Evolutionary conservation across 768 basidiomycete species (phyloP).

Genomic region (Lanmaoa pseudosensibilis): DNA sequence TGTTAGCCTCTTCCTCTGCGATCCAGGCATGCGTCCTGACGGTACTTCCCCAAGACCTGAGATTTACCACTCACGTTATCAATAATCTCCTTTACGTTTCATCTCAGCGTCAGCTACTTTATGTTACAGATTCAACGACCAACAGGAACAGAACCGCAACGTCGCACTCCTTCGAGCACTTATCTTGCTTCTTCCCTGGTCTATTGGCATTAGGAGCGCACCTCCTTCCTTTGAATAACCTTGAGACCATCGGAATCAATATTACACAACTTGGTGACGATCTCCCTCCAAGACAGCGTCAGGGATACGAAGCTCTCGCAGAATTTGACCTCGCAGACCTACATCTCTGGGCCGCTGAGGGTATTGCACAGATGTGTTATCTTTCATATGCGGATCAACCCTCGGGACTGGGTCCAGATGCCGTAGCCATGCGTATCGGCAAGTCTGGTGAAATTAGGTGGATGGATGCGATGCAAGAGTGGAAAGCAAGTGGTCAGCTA

Average conservation of each 20-base stretch:
- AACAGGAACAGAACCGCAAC: conserved; percentile 34
- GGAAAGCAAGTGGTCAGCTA: conserved; percentile 45
- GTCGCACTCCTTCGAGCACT: conserved; percentile 63
- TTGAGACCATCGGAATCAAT: conserved; percentile 49
- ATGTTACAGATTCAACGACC: conserved; percentile 55
- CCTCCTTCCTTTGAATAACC: conserved; percentile 56
- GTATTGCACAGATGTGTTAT: conserved; percentile 71
- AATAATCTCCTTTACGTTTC: conserved; percentile 67
- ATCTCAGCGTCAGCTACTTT: conserved; percentile 62
- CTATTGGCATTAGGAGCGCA: conserved; percentile 70
- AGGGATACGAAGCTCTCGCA: conserved; percentile 40
- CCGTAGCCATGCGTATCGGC: conserved; percentile 37
- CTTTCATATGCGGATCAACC: conserved; percentile 70
- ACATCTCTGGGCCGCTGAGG: conserved; percentile 76
- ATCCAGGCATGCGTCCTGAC: conserved; percentile 3
- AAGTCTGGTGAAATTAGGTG: conserved; percentile 27
- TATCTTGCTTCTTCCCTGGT: conserved; percentile 78
- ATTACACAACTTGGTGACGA: conserved; percentile 36
- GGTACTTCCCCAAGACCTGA: conserved; percentile 47
- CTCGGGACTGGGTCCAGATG: conserved; percentile 68
- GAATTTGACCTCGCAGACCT: conserved; percentile 57
- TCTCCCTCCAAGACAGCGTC: conserved; percentile 20
- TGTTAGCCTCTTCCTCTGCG: conserved; percentile 44
- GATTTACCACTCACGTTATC: conserved; percentile 59
- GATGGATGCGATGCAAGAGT: conserved; percentile 41